Evolutionary conservation across 129 eudicot species (phyloP), one percentile per base, ranked within the genome.

Genomic region (Flaveria bidentis): DNA sequence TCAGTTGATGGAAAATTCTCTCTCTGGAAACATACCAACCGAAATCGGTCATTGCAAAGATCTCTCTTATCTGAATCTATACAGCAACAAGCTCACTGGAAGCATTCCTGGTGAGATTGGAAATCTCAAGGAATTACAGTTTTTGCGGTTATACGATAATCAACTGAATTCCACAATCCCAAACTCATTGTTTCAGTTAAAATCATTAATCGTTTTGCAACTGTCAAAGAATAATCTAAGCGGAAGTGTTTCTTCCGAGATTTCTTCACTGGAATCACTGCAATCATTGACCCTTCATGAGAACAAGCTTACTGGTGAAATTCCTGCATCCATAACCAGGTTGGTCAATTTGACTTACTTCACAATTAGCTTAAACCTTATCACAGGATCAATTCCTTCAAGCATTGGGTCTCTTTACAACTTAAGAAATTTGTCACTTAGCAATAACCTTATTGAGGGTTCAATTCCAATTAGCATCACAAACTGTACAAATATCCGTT

Each of bases 51-150:
- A 9, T 8, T 91, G 97, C 71, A 81, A n/a, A 53, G 84, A 81
- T 9, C 88, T 93, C 42, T 55, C 73, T 62, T 5, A 8, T 41
- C 64, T 93, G 0, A 87, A 87, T 71, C 14, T 88, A 47, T 88
- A 82, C 53, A 82, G 42, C 52, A 93, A 91, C 78, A 75, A 67
- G 50, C 76, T 93, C 71, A 71, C 67, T 3, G 98, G 97, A 45
- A 53, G 73, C 39, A 87, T 93, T 76, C 98, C 98, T 2, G 10
- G 75, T 0, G 98, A 87, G 71, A 77, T 93, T 14, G 96, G 97
- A 46, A 82, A 84, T 75, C 57, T 93, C 76, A 65, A 61, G 7
- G 76, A 71, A 45, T 83, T 93, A 63, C 73, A 88, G 68, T 13
- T 2, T 4, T 66, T 93, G 61, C 75, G 88, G 39, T 72, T 93